Percentiles rank a stretch among this genome's conserved stretches.
These are phyloP conservation scores for Saturnispora hagleri DNA, from an alignment of 805 yeast species.

Conservation along the genomic window DNA sequence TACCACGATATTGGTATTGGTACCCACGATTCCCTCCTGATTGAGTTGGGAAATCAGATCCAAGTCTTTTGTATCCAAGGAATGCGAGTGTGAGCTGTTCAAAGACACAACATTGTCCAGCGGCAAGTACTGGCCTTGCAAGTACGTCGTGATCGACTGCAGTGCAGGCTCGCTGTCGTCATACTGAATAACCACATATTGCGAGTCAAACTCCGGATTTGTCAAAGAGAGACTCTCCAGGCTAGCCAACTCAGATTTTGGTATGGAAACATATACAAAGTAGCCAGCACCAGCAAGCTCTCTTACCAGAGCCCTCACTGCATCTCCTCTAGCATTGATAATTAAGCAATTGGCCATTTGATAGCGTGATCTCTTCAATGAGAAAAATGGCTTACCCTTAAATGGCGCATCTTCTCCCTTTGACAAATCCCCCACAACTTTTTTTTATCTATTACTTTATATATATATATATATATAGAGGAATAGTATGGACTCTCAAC, in stretches of 20 bases:
- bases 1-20: not conserved
- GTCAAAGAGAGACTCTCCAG: not conserved
- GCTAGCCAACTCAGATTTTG: not conserved
- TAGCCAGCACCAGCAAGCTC: not conserved
- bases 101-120: constrained; percentile 5
- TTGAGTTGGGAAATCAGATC: constrained; percentile 1
- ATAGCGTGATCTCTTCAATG: not conserved
- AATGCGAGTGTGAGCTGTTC: constrained; percentile 4
- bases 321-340: not conserved
- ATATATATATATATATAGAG: not conserved
- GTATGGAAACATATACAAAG: not conserved
- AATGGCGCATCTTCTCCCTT: not conserved
- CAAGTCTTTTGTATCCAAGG: constrained; percentile 8
- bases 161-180: not conserved
- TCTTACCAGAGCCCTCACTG: not conserved
- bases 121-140: not conserved
- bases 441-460: not conserved
- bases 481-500: constrained; percentile 16
- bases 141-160: not conserved
- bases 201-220: constrained; percentile 9
- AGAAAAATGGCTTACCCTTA: not conserved
- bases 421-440: not conserved
- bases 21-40: not conserved
- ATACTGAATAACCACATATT: not conserved
- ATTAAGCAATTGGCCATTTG: not conserved